Conservation (phyloP, 208 protist species). For the Trypanosoma rangeli region DNA sequence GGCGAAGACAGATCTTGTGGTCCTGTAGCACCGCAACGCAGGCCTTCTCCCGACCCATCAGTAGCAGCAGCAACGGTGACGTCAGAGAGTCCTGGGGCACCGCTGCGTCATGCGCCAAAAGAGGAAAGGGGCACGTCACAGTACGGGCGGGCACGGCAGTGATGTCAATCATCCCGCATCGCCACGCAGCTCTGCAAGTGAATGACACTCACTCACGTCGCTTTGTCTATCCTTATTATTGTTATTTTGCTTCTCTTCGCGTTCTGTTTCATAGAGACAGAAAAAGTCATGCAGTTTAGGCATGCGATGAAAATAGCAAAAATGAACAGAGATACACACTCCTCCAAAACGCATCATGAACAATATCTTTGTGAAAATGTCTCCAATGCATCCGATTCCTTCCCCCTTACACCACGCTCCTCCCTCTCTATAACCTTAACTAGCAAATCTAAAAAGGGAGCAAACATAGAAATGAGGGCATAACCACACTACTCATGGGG, state of each 20-base stretch:
- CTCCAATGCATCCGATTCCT: not conserved
- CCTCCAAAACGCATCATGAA: not conserved
- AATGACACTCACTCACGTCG: not conserved
- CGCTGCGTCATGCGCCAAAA: constrained; percentile 4
- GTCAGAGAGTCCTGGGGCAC: not conserved
- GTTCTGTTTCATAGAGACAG: too few relatives aligned
- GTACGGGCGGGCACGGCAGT: constrained; percentile 19
- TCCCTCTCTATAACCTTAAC: too few relatives aligned
- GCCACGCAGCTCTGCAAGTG: not conserved
- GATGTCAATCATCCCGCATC: constrained; percentile 32
- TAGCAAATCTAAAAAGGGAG: too few relatives aligned
- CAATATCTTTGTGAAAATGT: too few relatives aligned
- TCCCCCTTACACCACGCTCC: not conserved
- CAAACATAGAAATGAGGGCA: too few relatives aligned
- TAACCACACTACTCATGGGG: too few relatives aligned
- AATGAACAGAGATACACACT: not conserved
- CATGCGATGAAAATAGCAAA: not conserved
- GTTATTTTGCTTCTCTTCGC: too few relatives aligned
- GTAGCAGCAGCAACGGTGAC: not conserved
- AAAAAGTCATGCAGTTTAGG: not conserved
- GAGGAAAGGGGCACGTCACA: constrained; percentile 21
- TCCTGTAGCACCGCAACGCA: constrained; percentile 5
- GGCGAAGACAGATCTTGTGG: not conserved
- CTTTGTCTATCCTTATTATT: not conserved
- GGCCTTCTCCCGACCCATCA: constrained; percentile 27